Evolutionary conservation across 257 asterid species (phyloP).

Genomic region (Solanum clarkiae): DNA sequence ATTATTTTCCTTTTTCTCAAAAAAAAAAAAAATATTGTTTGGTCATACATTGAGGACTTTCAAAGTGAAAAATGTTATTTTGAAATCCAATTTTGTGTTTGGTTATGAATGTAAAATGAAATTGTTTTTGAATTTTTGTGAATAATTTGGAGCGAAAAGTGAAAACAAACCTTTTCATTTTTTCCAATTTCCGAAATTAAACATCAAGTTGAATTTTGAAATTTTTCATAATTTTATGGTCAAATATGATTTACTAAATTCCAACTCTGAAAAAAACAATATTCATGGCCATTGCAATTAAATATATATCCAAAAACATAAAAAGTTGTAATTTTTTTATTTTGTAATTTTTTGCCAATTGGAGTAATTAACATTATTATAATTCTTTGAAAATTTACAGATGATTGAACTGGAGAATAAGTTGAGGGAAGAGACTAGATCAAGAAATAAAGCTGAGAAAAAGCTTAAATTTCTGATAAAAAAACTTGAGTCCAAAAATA

Average conservation of each 20-base stretch:
- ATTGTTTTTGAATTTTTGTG: no score
- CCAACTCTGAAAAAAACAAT: not conserved
- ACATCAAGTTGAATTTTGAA: no score
- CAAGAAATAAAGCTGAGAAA: conserved; percentile 70
- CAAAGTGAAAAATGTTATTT: no score
- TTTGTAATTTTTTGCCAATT: no score
- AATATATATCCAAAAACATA: not conserved
- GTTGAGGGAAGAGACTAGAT: conserved; percentile 51
- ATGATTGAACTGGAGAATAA: conserved; percentile 45
- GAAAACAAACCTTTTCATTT: no score
- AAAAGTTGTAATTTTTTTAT: no score
- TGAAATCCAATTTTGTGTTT: no score
- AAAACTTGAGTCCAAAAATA: conserved; percentile 47
- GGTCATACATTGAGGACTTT: no score
- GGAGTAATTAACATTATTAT: not conserved
- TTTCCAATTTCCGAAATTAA: no score
- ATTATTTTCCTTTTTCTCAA: no score
- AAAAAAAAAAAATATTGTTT: no score
- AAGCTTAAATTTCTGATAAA: conserved; percentile 41
- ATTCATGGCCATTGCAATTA: not conserved
- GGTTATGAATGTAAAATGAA: not conserved
- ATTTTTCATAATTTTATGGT: not conserved
- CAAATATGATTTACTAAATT: not conserved
- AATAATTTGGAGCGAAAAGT: not conserved
- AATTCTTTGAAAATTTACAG: conserved; percentile 22